Percentiles rank a stretch among this genome's conserved stretches.
These are phyloP conservation scores for Quercus lobata DNA, from an alignment of 331 rosid species.

Conservation along the genomic window DNA sequence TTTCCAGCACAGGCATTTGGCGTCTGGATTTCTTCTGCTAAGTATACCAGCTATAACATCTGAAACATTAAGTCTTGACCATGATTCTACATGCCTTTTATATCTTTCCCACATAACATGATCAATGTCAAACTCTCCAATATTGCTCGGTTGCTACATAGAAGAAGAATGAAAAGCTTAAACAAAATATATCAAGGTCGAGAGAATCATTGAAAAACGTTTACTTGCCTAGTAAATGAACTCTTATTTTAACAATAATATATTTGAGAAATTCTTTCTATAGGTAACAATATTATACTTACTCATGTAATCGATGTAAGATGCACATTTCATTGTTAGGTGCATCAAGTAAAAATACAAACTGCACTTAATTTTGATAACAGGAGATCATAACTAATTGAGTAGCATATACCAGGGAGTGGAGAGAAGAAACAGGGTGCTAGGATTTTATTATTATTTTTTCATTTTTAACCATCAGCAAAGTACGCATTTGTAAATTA, in stretches of 20 bases:
- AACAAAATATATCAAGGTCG: conserved; percentile 11
- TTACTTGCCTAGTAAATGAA: neutral
- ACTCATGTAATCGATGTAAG: neutral
- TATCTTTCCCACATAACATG: conserved; percentile 55
- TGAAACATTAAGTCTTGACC: conserved; percentile 78
- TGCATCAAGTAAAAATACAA: neutral
- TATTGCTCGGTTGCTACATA: conserved; percentile 46
- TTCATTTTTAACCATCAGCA: neutral
- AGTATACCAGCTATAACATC: conserved; percentile 52
- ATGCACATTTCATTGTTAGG: neutral
- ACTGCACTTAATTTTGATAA: neutral
- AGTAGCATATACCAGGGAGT: conserved; percentile 1
- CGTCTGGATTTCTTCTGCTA: conserved; percentile 53
- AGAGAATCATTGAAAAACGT: neutral
- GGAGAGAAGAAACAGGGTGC: neutral
- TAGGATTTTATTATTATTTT: neutral
- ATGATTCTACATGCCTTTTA: conserved; percentile 56
- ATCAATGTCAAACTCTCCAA: conserved; percentile 68
- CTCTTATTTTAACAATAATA: neutral
- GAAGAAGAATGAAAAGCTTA: conserved; percentile 4
- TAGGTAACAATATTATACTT: neutral
- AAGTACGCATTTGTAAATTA: neutral
- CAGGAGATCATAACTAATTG: conserved; percentile 2
- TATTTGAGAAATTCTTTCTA: neutral
- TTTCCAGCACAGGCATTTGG: conserved; percentile 86